Conservation (phyloP, 306 rosid species). For the Biancaea sappan region DNA sequence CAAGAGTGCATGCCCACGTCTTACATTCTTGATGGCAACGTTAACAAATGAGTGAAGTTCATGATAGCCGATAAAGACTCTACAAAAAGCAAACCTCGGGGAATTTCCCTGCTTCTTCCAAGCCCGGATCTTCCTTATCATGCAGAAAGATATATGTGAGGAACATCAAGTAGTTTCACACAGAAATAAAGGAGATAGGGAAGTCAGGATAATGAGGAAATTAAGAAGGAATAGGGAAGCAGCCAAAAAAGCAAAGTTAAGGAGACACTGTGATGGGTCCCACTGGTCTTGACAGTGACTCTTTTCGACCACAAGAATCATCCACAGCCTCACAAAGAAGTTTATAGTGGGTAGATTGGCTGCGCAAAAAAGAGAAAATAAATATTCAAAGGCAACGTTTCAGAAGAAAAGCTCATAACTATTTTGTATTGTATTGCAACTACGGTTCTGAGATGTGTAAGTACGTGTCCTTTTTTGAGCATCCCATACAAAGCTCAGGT, state of each 20-base stretch:
- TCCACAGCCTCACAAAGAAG: constrained; percentile 1
- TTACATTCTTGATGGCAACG: constrained; percentile 11
- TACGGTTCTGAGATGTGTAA: background rate
- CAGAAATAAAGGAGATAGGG: background rate
- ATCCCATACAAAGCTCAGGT: background rate
- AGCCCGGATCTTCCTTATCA: background rate
- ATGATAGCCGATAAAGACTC: background rate
- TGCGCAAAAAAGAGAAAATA: background rate
- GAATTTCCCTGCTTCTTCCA: background rate
- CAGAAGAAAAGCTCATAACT: background rate
- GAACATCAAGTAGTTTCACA: background rate
- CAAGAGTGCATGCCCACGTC: constrained; percentile 6
- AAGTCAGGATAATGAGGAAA: no score
- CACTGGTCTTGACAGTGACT: background rate
- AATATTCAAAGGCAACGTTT: background rate
- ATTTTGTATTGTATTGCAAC: background rate
- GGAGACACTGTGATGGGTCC: background rate
- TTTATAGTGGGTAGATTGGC: constrained; percentile 31
- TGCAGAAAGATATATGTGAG: background rate
- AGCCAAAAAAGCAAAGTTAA: background rate
- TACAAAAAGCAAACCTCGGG: background rate
- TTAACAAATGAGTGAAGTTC: background rate
- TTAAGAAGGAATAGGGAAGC: background rate
- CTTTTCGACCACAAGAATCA: background rate
- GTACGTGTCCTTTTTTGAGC: background rate